Percentiles rank a stretch among this genome's conserved stretches.
These are phyloP conservation scores for Linum usitatissimum DNA, from an alignment of 345 rosid species.

Conservation along the genomic window DNA sequence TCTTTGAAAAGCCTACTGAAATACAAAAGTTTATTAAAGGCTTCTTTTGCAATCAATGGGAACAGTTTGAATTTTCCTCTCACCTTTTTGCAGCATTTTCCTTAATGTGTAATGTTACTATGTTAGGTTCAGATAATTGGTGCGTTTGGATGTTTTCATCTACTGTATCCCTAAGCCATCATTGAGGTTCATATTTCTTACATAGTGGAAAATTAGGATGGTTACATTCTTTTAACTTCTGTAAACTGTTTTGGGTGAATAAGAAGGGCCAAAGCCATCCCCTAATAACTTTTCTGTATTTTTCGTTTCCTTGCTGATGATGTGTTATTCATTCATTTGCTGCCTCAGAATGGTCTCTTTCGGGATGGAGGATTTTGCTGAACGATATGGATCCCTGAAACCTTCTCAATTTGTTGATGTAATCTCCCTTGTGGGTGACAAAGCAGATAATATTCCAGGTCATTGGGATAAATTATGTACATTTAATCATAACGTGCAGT, in stretches of 20 bases:
- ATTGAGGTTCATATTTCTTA: too few species aligned
- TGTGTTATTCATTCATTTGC: slow-evolving; percentile 13
- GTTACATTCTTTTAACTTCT: neutral
- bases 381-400: slow-evolving; percentile 54
- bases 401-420: slow-evolving; percentile 89
- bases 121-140: too few species aligned
- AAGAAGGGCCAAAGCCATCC: neutral
- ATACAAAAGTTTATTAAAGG: too few species aligned
- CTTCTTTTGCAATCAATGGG: too few species aligned
- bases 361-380: slow-evolving; percentile 85
- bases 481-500: neutral
- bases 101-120: too few species aligned
- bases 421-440: slow-evolving; percentile 74
- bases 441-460: slow-evolving; percentile 90
- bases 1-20: neutral
- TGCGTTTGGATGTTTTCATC: too few species aligned
- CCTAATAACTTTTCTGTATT: neutral
- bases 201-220: neutral
- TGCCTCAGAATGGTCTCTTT: slow-evolving; percentile 76
- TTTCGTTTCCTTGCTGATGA: neutral
- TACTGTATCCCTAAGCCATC: too few species aligned
- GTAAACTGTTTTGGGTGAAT: neutral
- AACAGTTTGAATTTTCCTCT: too few species aligned
- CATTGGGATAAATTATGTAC: neutral
- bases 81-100: too few species aligned